These are phyloP conservation scores for Hippophae tibetana DNA, from an alignment of 306 rosid genomes.

Conservation along the genomic window DNA sequence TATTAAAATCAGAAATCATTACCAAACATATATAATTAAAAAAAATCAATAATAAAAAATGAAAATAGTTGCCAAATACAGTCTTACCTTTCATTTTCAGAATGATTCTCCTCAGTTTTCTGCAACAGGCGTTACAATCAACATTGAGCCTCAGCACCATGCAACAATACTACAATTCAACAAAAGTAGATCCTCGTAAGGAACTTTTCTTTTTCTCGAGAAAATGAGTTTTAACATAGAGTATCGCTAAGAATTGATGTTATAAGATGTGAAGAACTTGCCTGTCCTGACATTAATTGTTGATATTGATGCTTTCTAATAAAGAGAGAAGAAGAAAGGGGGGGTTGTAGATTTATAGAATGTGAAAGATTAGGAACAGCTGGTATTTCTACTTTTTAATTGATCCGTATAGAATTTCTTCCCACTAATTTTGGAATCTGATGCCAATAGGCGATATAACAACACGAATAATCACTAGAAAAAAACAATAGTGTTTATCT, in stretches of 20 bases:
- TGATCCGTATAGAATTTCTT: slow-evolving; percentile 10
- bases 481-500: too few relatives aligned
- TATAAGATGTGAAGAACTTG: slow-evolving; percentile 23
- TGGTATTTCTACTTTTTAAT: slow-evolving; percentile 13
- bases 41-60: too few relatives aligned
- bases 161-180: slow-evolving; percentile 48
- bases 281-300: slow-evolving; percentile 47
- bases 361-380: slow-evolving; percentile 19
- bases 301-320: slow-evolving; percentile 16
- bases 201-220: background rate
- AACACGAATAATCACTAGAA: too few relatives aligned
- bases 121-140: slow-evolving; percentile 65
- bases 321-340: background rate
- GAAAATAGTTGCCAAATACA: too few relatives aligned
- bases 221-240: background rate
- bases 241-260: background rate
- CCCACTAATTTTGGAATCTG: slow-evolving; percentile 36
- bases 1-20: too few relatives aligned
- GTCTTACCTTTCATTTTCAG: slow-evolving; percentile 56
- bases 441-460: slow-evolving; percentile 9
- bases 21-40: too few relatives aligned
- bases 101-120: slow-evolving; percentile 51
- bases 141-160: slow-evolving; percentile 63
- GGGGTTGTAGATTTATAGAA: slow-evolving; percentile 22
- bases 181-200: slow-evolving; percentile 4